These are phyloP conservation scores for Xylaria sp. DNA, from an alignment of 2,329 filamentous ascomycete species.

Conservation along the genomic window DNA sequence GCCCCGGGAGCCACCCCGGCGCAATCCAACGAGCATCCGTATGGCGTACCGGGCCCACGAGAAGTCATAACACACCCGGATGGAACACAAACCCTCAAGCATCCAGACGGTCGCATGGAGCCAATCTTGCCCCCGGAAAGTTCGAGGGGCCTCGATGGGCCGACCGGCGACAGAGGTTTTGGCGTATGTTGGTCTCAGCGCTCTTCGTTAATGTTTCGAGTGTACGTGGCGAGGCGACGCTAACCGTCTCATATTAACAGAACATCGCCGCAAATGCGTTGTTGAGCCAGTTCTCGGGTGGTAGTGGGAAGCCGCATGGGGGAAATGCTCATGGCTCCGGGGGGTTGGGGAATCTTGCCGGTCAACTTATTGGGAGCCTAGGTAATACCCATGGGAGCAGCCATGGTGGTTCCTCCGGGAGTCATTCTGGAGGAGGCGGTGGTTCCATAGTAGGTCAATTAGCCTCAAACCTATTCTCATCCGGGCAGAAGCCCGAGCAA, in stretches of 20 bases:
- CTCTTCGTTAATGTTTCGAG: slow-evolving; percentile 25
- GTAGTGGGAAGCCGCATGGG: slow-evolving; percentile 55
- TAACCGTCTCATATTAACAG: slow-evolving; percentile 53
- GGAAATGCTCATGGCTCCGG: slow-evolving; percentile 51
- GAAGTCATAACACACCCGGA: slow-evolving; percentile 72
- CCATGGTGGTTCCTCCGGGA: slow-evolving; percentile 45
- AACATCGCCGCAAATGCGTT: slow-evolving; percentile 71
- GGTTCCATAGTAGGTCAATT: slow-evolving; percentile 64
- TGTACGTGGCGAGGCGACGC: slow-evolving; percentile 39
- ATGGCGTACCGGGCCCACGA: slow-evolving; percentile 63
- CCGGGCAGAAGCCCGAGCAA: slow-evolving; percentile 59
- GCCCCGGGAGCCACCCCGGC: slow-evolving; percentile 71
- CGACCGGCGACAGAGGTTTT: slow-evolving; percentile 69
- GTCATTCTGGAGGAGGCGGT: slow-evolving; percentile 43
- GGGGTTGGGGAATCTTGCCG: slow-evolving; percentile 60
- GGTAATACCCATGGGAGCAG: slow-evolving; percentile 43
- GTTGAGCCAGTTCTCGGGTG: slow-evolving; percentile 57
- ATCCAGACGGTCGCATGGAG: slow-evolving; percentile 71
- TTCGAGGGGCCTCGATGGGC: slow-evolving; percentile 61
- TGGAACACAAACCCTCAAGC: slow-evolving; percentile 69
- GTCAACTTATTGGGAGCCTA: slow-evolving; percentile 54
- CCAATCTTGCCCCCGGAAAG: slow-evolving; percentile 64
- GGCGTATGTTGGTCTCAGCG: slow-evolving; percentile 64
- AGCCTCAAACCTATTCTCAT: slow-evolving; percentile 66
- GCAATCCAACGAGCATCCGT: slow-evolving; percentile 69